A percentile compares a stretch with the other conserved stretches of the same genome.
phyloP scores from a whole-genome alignment of 1,139 yeast species.

The Debaryomyces nepalensis region DNA sequence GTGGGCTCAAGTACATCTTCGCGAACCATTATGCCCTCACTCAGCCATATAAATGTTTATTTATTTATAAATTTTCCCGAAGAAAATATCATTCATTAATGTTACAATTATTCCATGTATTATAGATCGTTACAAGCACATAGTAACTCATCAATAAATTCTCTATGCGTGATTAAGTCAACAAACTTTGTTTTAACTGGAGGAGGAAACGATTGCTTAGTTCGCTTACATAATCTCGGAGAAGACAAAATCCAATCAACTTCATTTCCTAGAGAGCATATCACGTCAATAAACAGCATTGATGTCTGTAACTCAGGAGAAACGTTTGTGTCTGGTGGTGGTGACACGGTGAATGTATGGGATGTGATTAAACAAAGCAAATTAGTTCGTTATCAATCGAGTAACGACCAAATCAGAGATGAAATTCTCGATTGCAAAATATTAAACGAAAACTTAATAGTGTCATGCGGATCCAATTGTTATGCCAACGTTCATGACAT shows the following conservation, averaged over 20 bases:
- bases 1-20: conserved; percentile 5
- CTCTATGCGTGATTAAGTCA: conserved; percentile 22
- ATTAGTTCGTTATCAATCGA: conserved; percentile 15
- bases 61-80: conserved; percentile 5
- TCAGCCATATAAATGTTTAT: conserved; percentile 4
- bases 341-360: conserved; percentile 18
- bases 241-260: conserved; percentile 13
- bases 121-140: conserved; percentile 16
- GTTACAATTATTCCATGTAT: conserved; percentile 12
- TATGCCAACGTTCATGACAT: conserved; percentile 20
- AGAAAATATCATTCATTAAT: conserved; percentile 3
- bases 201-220: conserved; percentile 28
- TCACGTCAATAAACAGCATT: conserved; percentile 24
- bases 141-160: conserved; percentile 25
- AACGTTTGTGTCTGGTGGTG: conserved; percentile 16
- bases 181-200: conserved; percentile 30
- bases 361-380: conserved; percentile 23
- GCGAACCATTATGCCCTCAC: conserved; percentile 1
- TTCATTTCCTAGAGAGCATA: conserved; percentile 25
- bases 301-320: conserved; percentile 19
- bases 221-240: conserved; percentile 24
- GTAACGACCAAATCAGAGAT: conserved; percentile 17
- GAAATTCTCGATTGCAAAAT: conserved; percentile 17
- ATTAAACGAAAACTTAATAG: conserved; percentile 22
- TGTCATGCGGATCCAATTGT: conserved; percentile 31